A percentile compares a stretch with the other conserved stretches of the same genome.
These are phyloP conservation scores for Naumovozyma dairenensis DNA, from an alignment of 805 yeast genomes.

Conservation along the genomic window DNA sequence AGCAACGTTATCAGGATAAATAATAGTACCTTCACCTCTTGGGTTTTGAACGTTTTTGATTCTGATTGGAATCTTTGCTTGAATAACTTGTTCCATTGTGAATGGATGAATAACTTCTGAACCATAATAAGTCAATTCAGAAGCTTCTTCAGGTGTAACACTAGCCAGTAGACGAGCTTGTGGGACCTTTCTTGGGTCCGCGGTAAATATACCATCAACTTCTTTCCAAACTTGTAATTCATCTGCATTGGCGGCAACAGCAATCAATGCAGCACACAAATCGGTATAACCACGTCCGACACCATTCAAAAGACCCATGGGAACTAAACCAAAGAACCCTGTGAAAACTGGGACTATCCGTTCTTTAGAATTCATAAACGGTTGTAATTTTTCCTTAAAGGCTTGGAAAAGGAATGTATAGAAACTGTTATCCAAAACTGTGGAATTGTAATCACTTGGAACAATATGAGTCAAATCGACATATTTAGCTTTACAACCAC, in stretches of 20 bases:
- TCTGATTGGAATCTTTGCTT: constrained; percentile 91
- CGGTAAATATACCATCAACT: constrained; percentile 97
- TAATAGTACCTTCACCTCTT: constrained; percentile 82
- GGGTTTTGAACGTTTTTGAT: constrained; percentile 95
- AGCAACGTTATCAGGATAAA: constrained; percentile 84
- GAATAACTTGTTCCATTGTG: constrained; percentile 98
- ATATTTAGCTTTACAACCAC: constrained; percentile 67
- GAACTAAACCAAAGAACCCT: constrained; percentile 92
- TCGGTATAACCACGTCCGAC: constrained; percentile 98
- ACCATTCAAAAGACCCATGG: constrained; percentile 85
- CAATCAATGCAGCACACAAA: constrained; percentile 90
- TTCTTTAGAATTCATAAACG: constrained; percentile 30
- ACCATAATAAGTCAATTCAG: constrained; percentile 95
- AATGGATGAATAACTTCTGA: constrained; percentile 97
- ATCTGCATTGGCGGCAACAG: constrained; percentile 86
- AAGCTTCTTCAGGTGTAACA: constrained; percentile 98
- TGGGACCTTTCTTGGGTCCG: constrained; percentile 93
- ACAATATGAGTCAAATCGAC: constrained; percentile 70
- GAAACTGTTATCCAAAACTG: constrained; percentile 58
- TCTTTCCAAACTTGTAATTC: constrained; percentile 98
- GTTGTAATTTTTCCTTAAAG: constrained; percentile 41
- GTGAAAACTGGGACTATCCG: constrained; percentile 77
- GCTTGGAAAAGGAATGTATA: constrained; percentile 46
- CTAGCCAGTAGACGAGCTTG: constrained; percentile 74
- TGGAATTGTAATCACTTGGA: constrained; percentile 44